Conservation (phyloP, 176 grass and related monocot genomes). For the Paspalum notatum region DNA sequence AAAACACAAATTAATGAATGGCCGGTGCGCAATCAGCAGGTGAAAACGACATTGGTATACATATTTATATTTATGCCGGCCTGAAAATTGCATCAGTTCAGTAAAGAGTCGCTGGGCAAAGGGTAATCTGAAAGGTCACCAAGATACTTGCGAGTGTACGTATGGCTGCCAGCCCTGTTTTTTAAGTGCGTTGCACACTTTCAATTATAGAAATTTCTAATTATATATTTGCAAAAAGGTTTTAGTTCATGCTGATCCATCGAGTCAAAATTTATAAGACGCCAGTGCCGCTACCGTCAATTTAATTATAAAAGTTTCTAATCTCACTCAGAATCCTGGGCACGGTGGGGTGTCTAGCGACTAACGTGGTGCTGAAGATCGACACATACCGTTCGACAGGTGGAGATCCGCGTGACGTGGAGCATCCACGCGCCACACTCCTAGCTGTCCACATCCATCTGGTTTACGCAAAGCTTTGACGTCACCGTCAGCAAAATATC, state of each 20-base stretch:
- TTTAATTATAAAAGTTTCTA: too few species aligned
- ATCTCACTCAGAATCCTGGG: too few species aligned
- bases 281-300: too few species aligned
- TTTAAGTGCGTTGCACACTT: too few species aligned
- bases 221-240: too few species aligned
- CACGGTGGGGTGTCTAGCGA: neutral
- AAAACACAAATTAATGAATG: neutral
- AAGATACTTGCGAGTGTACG: neutral
- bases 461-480: too few species aligned
- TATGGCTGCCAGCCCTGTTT: neutral
- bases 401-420: neutral
- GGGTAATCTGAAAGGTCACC: neutral
- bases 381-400: neutral
- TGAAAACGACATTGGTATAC: neutral
- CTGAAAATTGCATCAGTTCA: neutral
- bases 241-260: too few species aligned
- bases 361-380: neutral
- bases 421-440: neutral
- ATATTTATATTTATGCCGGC: neutral
- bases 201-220: too few species aligned
- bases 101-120: neutral
- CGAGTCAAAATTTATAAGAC: too few species aligned
- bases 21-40: neutral
- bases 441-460: neutral
- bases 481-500: constrained; percentile 23